Base-by-base conservation (phyloP, 208 protist genomes). In the Leishmania arabica region DNA sequence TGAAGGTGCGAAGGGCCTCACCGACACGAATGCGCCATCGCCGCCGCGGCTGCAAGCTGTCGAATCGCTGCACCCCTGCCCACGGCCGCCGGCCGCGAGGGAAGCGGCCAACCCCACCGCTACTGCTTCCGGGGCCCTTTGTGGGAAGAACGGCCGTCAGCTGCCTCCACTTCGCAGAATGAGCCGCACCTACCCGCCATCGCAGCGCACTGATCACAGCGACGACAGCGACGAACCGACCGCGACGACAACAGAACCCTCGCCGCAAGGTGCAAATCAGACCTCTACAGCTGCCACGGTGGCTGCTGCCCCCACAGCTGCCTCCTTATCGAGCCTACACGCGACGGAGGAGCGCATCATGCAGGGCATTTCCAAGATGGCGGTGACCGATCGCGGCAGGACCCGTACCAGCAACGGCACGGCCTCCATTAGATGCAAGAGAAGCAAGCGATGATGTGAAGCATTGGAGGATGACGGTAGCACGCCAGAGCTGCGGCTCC, bases 341-440 rank as follows among this genome's bases (percentile, higher is more conserved):
- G 75, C 83, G 27, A 86, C 83, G 19, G 77, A 86, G 27, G 78
- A 86, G 74, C 53, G 74, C 66, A 76, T 79, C 68, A 78, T 76
- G 82, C 62, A 45, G 9, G 47, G 74, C 54, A 66, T 87, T 40
- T 80, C 76, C 9, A 87, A 83, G 58, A 81, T 69, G 60, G 75
- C 74, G 5, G 9, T 40, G 21, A 2, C 72, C 47, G 37, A 15
- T 2, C 11, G 19, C 24, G 21, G 58, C 15, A 78, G 42, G 11
- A 34, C 40, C n/a, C 37, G 73, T 54, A 84, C n/a, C n/a, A 51
- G 1, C 40, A 71, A 40, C 37, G 49, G 4, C 60, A 42, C 64
- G 3, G 37, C 42, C 7, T 31, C 8, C n/a, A 47, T 1, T 9
- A 31, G 47, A 34, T n/a, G 3, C 21, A 73, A 73, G 45, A 17